phyloP scores from a whole-genome alignment of 1,139 yeast genomes.

The Petasospora fabianii region DNA sequence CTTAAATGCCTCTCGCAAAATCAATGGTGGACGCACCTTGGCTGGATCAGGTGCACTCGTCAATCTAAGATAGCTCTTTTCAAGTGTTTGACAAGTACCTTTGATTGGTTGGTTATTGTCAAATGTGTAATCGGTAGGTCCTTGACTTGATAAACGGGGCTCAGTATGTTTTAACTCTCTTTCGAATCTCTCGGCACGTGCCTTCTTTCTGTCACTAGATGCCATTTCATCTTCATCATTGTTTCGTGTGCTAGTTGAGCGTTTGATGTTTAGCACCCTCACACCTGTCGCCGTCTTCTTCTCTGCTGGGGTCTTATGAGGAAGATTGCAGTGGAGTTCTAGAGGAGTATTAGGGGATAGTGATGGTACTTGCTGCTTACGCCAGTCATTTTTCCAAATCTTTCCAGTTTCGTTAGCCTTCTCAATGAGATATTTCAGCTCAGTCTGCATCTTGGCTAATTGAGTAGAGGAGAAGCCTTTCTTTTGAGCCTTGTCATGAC shows the following conservation, averaged over 20 bases:
- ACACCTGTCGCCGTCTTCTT: not conserved
- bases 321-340: slow-evolving; percentile 24
- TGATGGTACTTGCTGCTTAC: slow-evolving; percentile 50
- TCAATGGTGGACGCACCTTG: slow-evolving; percentile 66
- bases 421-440: slow-evolving; percentile 44
- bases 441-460: slow-evolving; percentile 38
- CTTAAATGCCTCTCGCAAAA: slow-evolving; percentile 57
- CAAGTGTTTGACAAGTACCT: slow-evolving; percentile 64
- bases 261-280: not conserved
- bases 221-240: slow-evolving; percentile 17
- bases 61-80: slow-evolving; percentile 74
- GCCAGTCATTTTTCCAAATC: slow-evolving; percentile 60
- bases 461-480: slow-evolving; percentile 29
- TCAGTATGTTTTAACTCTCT: slow-evolving; percentile 28
- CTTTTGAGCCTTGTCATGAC: slow-evolving; percentile 37
- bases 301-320: slow-evolving; percentile 1
- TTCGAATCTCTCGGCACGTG: slow-evolving; percentile 54
- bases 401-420: slow-evolving; percentile 42
- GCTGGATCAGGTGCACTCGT: slow-evolving; percentile 92
- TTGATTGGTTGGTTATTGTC: slow-evolving; percentile 42
- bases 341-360: slow-evolving; percentile 27
- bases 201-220: slow-evolving; percentile 40
- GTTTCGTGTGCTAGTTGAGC: no score
- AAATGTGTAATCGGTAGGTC: slow-evolving; percentile 9
- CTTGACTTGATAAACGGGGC: slow-evolving; percentile 1